These are phyloP conservation scores for Apiospora koreana DNA, from an alignment of 2,329 filamentous ascomycete genomes.

Conservation along the genomic window DNA sequence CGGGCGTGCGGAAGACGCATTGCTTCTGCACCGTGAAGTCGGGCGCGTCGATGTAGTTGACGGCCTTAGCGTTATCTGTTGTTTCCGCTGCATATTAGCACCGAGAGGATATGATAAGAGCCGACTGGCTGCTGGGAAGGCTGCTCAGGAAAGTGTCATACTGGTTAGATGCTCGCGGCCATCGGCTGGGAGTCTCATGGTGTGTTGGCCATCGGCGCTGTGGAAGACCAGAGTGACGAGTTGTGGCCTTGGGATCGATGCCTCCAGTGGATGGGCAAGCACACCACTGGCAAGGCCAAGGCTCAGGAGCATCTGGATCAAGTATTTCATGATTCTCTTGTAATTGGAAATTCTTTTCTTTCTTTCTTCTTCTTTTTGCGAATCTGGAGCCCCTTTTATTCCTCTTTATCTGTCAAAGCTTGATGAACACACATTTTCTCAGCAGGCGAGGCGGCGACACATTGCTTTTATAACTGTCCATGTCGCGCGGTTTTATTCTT, in stretches of 20 bases:
- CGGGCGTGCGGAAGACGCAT: conserved; percentile 45
- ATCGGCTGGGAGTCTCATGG: conserved; percentile 43
- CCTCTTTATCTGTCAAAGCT: not conserved
- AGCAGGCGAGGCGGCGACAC: not conserved
- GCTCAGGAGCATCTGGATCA: conserved; percentile 16
- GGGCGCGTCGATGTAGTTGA: conserved; percentile 43
- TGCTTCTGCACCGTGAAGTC: conserved; percentile 43
- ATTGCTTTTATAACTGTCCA: not conserved
- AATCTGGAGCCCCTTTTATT: not conserved
- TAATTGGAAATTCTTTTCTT: too few relatives aligned
- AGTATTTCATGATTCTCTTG: conserved; percentile 22
- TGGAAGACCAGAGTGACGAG: conserved; percentile 46
- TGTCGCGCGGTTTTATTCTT: not conserved
- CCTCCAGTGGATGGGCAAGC: conserved; percentile 24
- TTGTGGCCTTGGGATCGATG: conserved; percentile 26
- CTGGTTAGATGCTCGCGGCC: conserved; percentile 39
- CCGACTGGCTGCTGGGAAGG: too few relatives aligned
- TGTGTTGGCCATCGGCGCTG: conserved; percentile 42
- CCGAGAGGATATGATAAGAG: not conserved
- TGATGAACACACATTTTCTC: not conserved
- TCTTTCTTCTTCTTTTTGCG: not conserved
- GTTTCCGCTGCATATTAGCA: not conserved
- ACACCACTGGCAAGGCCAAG: conserved; percentile 22
- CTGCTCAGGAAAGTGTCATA: conserved; percentile 24
- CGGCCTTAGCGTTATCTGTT: conserved; percentile 39